Conservation (phyloP, 495 filamentous ascomycete species). For the Penicillium mononematosum region DNA sequence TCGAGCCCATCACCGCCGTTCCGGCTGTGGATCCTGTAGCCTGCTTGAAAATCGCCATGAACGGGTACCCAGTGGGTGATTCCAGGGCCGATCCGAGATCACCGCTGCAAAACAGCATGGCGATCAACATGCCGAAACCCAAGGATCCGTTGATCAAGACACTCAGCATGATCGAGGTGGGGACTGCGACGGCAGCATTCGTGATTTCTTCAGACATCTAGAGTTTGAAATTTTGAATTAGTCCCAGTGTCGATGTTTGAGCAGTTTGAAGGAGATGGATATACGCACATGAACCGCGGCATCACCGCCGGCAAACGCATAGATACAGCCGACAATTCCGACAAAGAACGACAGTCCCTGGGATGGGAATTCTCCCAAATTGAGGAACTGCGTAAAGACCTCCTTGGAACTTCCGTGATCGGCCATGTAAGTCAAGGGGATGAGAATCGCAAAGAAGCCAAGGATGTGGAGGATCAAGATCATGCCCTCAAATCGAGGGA, state of each 20-base stretch:
- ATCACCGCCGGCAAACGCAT: slow-evolving; percentile 43
- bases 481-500: slow-evolving; percentile 46
- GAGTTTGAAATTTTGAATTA: background rate
- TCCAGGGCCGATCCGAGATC: slow-evolving; percentile 40
- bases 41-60: slow-evolving; percentile 51
- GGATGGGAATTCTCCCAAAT: slow-evolving; percentile 45
- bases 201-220: slow-evolving; percentile 57
- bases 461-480: slow-evolving; percentile 50
- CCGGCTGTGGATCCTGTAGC: slow-evolving; percentile 42
- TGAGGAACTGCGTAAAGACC: slow-evolving; percentile 50
- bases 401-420: slow-evolving; percentile 38
- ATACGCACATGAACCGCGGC: slow-evolving; percentile 42
- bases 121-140: slow-evolving; percentile 51
- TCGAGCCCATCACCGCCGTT: slow-evolving; percentile 43
- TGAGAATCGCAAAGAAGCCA: slow-evolving; percentile 52
- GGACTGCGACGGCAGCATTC: slow-evolving; percentile 46
- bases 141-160: slow-evolving; percentile 49
- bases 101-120: slow-evolving; percentile 48
- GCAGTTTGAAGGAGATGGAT: background rate
- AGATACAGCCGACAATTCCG: slow-evolving; percentile 42
- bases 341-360: slow-evolving; percentile 47
- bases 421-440: slow-evolving; percentile 48
- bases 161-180: slow-evolving; percentile 46
- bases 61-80: slow-evolving; percentile 44
- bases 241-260: background rate